Conservation (phyloP, 2,329 filamentous ascomycete genomes). For the Trichoderma brevicompactum region DNA sequence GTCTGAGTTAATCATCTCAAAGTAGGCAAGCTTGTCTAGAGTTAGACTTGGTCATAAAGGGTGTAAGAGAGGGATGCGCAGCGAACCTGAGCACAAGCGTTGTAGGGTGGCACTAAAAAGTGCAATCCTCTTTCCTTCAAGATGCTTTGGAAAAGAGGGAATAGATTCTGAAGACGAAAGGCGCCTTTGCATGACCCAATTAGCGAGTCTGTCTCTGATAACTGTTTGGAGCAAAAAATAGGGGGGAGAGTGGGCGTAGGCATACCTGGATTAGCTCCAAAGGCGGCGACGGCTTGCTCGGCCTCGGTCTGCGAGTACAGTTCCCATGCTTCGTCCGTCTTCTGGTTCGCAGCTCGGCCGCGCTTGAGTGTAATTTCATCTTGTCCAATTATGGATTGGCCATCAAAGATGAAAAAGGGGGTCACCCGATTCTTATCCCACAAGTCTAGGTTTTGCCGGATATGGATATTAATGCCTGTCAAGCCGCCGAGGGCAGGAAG, state of each 20-base stretch:
- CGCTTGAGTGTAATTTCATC: conserved; percentile 70
- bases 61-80: neutral
- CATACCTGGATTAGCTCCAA: conserved; percentile 76
- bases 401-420: conserved; percentile 92
- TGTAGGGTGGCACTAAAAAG: conserved; percentile 85
- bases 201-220: neutral
- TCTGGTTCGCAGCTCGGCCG: conserved; percentile 66
- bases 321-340: conserved; percentile 81
- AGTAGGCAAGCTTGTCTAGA: conserved; percentile 69
- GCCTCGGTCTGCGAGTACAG: conserved; percentile 83
- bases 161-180: conserved; percentile 72
- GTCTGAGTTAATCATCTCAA: conserved; percentile 68
- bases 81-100: conserved; percentile 80
- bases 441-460: conserved; percentile 74
- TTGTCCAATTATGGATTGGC: conserved; percentile 77
- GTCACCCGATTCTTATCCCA: conserved; percentile 72
- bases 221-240: conserved; percentile 3
- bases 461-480: conserved; percentile 75
- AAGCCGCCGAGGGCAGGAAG: conserved; percentile 87
- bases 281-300: conserved; percentile 80
- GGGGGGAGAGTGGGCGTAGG: conserved; percentile 7
- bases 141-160: conserved; percentile 75
- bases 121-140: conserved; percentile 70
- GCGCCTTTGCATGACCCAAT: conserved; percentile 57
- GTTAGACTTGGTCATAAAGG: conserved; percentile 37